These are phyloP conservation scores for Tardiomyces digboiensis DNA, from an alignment of 1,139 yeast genomes.

Conservation along the genomic window DNA sequence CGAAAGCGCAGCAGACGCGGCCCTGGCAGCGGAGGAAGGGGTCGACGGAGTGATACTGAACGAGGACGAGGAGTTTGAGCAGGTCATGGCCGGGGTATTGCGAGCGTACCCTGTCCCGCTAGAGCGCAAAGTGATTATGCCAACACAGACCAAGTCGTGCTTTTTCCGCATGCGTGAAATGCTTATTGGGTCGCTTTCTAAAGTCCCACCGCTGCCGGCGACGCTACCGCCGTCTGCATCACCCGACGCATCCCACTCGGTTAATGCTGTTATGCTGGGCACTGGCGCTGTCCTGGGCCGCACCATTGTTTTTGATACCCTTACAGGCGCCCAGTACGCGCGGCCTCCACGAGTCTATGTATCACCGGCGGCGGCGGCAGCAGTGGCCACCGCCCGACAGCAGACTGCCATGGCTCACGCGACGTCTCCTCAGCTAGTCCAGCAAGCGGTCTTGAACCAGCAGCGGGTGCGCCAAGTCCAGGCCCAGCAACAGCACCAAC, in stretches of 20 bases:
- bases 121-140: constrained; percentile 66
- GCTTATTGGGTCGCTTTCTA: constrained; percentile 26
- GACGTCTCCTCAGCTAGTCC: constrained; percentile 20
- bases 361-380: constrained; percentile 2
- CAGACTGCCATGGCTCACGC: constrained; percentile 30
- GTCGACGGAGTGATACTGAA: constrained; percentile 24
- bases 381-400: too few species aligned
- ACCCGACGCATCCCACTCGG: constrained; percentile 5
- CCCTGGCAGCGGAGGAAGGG: constrained; percentile 23
- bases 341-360: constrained; percentile 25
- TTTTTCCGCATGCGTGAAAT: constrained; percentile 65
- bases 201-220: constrained; percentile 11
- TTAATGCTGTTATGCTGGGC: constrained; percentile 21
- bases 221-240: constrained; percentile 3
- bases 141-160: constrained; percentile 59
- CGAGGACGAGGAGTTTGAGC: constrained; percentile 91
- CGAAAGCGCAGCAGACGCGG: constrained; percentile 8
- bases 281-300: constrained; percentile 27
- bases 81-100: constrained; percentile 74
- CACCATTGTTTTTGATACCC: constrained; percentile 23
- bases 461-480: background rate
- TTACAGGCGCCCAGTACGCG: constrained; percentile 18
- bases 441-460: background rate
- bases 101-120: constrained; percentile 43
- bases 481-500: too few species aligned